phyloP scores from a whole-genome alignment of 805 yeast species.

The Saturnispora besseyi region DNA sequence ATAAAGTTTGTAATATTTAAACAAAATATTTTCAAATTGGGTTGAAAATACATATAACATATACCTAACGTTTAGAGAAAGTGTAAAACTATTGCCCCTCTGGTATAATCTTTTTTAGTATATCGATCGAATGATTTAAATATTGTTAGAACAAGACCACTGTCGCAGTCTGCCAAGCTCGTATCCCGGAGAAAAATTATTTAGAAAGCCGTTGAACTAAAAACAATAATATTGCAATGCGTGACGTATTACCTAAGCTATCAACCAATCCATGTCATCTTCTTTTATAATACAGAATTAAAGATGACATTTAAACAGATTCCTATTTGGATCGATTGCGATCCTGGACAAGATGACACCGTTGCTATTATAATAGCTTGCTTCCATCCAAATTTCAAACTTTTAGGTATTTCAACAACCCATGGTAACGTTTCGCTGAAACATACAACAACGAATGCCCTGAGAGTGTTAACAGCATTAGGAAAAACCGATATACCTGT shows the following conservation, averaged over 20 bases:
- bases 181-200: background rate
- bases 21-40: background rate
- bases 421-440: conserved; percentile 62
- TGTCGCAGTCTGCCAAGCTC: too few species aligned
- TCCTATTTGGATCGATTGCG: conserved; percentile 86
- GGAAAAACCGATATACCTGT: conserved; percentile 48
- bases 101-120: too few species aligned
- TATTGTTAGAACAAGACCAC: too few species aligned
- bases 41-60: background rate
- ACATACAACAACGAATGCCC: conserved; percentile 60
- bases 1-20: too few species aligned
- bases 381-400: conserved; percentile 46
- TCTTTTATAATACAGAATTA: background rate
- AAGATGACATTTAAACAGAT: conserved; percentile 21
- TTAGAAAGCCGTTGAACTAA: too few species aligned
- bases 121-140: too few species aligned
- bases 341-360: conserved; percentile 87
- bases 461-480: conserved; percentile 57
- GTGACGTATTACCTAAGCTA: background rate
- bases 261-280: background rate
- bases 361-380: conserved; percentile 61
- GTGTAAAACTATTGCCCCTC: too few species aligned
- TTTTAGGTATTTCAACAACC: conserved; percentile 66
- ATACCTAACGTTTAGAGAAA: too few species aligned
- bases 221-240: too few species aligned